Percentiles rank a stretch among this genome's conserved stretches.
Conservation (phyloP, 2,329 filamentous ascomycete species). For the Tolypocladium guangdongense region DNA sequence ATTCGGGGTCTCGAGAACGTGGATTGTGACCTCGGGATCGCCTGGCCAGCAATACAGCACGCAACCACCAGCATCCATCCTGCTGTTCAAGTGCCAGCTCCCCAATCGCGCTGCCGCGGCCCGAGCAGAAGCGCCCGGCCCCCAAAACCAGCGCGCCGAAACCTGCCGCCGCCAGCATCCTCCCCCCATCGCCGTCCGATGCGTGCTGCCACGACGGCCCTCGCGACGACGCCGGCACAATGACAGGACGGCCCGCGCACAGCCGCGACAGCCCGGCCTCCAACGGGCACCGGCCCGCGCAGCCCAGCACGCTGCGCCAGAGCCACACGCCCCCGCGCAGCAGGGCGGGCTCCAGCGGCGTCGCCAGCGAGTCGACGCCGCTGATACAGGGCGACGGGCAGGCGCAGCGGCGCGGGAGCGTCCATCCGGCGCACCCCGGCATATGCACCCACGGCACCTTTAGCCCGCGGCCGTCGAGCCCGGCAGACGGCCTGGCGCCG, state of each 20-base stretch:
- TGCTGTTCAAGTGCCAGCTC: not conserved
- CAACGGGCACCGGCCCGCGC: slow-evolving; percentile 24
- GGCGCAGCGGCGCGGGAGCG: slow-evolving; percentile 7
- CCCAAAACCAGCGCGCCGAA: not conserved
- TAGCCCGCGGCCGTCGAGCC: slow-evolving; percentile 52
- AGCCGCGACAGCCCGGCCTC: slow-evolving; percentile 16
- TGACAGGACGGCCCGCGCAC: slow-evolving; percentile 16
- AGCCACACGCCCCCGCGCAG: slow-evolving; percentile 23
- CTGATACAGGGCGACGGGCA: slow-evolving; percentile 25
- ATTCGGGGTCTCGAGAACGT: not conserved
- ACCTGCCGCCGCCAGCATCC: not conserved
- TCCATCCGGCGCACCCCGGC: slow-evolving; percentile 29
- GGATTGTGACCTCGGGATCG: not conserved
- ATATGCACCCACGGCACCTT: slow-evolving; percentile 66
- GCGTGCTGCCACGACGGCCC: not conserved
- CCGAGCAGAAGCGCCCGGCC: not conserved
- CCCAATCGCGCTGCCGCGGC: not conserved
- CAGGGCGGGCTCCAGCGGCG: slow-evolving; percentile 1
- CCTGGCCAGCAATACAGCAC: not conserved
- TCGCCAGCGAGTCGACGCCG: slow-evolving; percentile 38
- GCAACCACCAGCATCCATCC: not conserved
- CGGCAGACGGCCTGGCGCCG: slow-evolving; percentile 20
- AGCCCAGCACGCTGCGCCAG: slow-evolving; percentile 35
- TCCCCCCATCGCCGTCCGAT: not conserved
- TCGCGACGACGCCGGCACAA: slow-evolving; percentile 5